Conservation (phyloP, 116 monocot genomes). For the Posidonia oceanica region DNA sequence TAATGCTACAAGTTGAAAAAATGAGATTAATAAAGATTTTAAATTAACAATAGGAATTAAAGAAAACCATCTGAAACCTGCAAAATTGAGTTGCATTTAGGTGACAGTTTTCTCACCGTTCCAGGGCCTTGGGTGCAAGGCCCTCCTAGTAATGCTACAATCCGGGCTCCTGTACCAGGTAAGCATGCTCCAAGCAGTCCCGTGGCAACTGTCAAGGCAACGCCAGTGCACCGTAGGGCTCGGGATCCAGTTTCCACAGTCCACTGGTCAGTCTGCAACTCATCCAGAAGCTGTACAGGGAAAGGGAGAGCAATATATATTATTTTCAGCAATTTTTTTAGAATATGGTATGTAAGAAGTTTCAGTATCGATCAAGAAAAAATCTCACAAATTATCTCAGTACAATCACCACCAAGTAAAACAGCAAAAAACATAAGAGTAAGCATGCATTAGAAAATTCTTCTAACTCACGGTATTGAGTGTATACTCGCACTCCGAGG, state of each 20-base stretch:
- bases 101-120: slow-evolving; percentile 40
- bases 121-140: slow-evolving; percentile 95
- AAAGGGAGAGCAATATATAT: not conserved
- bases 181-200: slow-evolving; percentile 79
- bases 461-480: slow-evolving; percentile 56
- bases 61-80: not conserved
- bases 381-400: no score
- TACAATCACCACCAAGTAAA: not conserved
- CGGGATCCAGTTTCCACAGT: slow-evolving; percentile 64
- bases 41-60: not conserved
- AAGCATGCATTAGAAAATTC: not conserved
- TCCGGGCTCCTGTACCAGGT: slow-evolving; percentile 89
- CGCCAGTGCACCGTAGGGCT: slow-evolving; percentile 73
- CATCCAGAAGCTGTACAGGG: slow-evolving; percentile 66
- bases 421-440: not conserved
- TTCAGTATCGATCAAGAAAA: no score
- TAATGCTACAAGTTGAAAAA: not conserved
- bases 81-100: not conserved
- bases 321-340: not conserved
- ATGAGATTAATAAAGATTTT: not conserved
- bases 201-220: slow-evolving; percentile 84
- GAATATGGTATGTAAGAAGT: no score
- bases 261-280: slow-evolving; percentile 93
- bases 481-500: slow-evolving; percentile 82
- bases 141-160: slow-evolving; percentile 87